Base-by-base conservation (phyloP, 164 flowering plant species). In the Kingdonia uniflora region DNA sequence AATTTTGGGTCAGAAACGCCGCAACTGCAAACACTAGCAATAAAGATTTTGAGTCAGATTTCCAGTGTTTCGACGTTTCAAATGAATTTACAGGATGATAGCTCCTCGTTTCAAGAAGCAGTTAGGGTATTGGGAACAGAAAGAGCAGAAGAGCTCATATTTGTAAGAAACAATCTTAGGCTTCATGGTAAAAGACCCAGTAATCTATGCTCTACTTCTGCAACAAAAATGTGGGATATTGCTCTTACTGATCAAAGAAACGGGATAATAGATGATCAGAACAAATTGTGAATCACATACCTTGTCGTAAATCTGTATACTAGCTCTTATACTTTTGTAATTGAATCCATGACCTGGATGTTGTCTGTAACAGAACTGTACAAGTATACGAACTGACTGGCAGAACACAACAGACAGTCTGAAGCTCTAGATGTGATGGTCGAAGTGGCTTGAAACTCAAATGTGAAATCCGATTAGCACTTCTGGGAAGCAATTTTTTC, bases 1-100 rank as follows among this genome's bases (percentile, higher is more conserved):
- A 29, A 29, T 29, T 75, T 71, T 40, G 79, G 79, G 42, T 74
- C 70, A 47, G 76, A 69, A 62, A 64, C 61, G 26, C 68, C 71
- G 6, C 55, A 64, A 19, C 41, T 71, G 39, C 73, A 71, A 53
- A 66, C 71, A 22, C 49, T 74, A 38, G 75, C 78, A 12, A 62
- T 74, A 29, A 66, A 62, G 59, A 44, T 71, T 35, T 49, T 66
- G 54, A 68, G 75, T 53, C 73, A 74, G 55, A 61, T 64, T 35
- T 65, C 71, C 7, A 68, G 56, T 56, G 55, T 65, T 49, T 21
- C 65, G 10, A 42, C 52, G 16, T 56, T 47, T 14, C 55, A 29
- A 29, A 29, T 8, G 8, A 4, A 29, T 3, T 29, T 29, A 29
- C 35, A 49, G 58, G 58, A 43, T 54, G 46, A 43, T 26, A 20